Conservation (phyloP, 1,284 basidiomycete genomes). For the Tylopilus orsonianus region DNA sequence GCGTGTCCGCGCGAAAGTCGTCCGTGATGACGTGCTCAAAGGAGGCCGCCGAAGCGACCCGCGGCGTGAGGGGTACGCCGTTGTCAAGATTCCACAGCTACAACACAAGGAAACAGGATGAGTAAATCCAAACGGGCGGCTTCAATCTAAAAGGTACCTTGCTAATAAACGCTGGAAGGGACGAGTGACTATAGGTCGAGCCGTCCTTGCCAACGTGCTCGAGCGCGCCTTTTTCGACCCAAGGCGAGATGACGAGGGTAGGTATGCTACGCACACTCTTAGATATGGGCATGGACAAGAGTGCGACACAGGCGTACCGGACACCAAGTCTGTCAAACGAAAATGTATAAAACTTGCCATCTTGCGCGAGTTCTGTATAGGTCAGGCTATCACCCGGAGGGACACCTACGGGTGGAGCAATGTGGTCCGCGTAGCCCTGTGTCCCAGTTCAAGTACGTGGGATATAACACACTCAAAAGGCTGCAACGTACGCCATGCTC, state of each 20-base stretch:
- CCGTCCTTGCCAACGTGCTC: slow-evolving; percentile 15
- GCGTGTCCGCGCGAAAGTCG: slow-evolving; percentile 21
- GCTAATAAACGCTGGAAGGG: slow-evolving; percentile 22
- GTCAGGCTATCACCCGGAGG: slow-evolving; percentile 25
- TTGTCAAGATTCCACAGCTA: slow-evolving; percentile 29
- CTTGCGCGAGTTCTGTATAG: slow-evolving; percentile 26
- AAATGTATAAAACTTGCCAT: slow-evolving; percentile 25
- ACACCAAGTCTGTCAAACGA: slow-evolving; percentile 27
- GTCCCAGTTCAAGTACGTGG: not conserved
- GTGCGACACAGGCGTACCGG: slow-evolving; percentile 13
- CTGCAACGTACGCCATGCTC: slow-evolving; percentile 23
- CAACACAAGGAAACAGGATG: not conserved
- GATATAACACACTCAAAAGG: not conserved
- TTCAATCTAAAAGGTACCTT: slow-evolving; percentile 12
- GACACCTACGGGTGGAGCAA: slow-evolving; percentile 25
- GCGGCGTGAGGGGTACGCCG: slow-evolving; percentile 25
- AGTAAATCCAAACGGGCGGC: not conserved
- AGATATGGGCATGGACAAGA: not conserved
- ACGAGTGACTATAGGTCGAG: slow-evolving; percentile 25
- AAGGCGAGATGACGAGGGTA: slow-evolving; percentile 25
- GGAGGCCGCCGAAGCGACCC: slow-evolving; percentile 22
- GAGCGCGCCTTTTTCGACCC: slow-evolving; percentile 25
- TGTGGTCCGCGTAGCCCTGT: slow-evolving; percentile 29
- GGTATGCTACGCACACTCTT: slow-evolving; percentile 11
- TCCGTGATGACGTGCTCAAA: slow-evolving; percentile 28